Evolutionary conservation across 805 yeast genomes (phyloP).

Genomic region (Candida maris): DNA sequence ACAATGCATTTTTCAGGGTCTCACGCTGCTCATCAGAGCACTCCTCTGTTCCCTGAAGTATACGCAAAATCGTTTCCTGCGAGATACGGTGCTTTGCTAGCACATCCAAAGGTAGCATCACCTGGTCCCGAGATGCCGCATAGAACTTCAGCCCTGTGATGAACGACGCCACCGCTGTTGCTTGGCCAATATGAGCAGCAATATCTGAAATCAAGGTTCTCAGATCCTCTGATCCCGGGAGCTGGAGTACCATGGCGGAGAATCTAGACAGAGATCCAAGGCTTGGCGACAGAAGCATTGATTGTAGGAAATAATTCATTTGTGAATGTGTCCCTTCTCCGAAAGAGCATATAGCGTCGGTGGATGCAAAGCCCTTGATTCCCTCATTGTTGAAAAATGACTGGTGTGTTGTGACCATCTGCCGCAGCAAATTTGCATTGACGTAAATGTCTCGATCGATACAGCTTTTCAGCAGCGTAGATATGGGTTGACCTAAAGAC

Average conservation of each 20-base stretch:
- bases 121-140: slow-evolving; percentile 45
- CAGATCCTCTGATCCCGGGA: slow-evolving; percentile 30
- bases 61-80: slow-evolving; percentile 58
- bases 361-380: slow-evolving; percentile 37
- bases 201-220: slow-evolving; percentile 47
- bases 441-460: slow-evolving; percentile 46
- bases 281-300: slow-evolving; percentile 51
- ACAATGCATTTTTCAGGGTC: slow-evolving; percentile 54
- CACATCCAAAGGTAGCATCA: slow-evolving; percentile 61
- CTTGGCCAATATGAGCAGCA: slow-evolving; percentile 81
- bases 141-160: slow-evolving; percentile 59
- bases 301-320: slow-evolving; percentile 63
- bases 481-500: slow-evolving; percentile 55
- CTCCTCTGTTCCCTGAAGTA: slow-evolving; percentile 40
- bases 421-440: slow-evolving; percentile 53
- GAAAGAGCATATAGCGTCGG: slow-evolving; percentile 62
- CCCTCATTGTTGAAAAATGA: slow-evolving; percentile 46
- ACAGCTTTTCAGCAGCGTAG: slow-evolving; percentile 53
- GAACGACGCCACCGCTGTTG: slow-evolving; percentile 64
- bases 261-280: slow-evolving; percentile 47
- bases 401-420: slow-evolving; percentile 56
- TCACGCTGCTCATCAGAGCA: slow-evolving; percentile 22
- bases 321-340: slow-evolving; percentile 83
- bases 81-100: slow-evolving; percentile 52
- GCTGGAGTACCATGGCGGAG: slow-evolving; percentile 44